Evolutionary conservation across 352 stramenopile species (phyloP).

Genomic region (Pseudoperonospora humuli): DNA sequence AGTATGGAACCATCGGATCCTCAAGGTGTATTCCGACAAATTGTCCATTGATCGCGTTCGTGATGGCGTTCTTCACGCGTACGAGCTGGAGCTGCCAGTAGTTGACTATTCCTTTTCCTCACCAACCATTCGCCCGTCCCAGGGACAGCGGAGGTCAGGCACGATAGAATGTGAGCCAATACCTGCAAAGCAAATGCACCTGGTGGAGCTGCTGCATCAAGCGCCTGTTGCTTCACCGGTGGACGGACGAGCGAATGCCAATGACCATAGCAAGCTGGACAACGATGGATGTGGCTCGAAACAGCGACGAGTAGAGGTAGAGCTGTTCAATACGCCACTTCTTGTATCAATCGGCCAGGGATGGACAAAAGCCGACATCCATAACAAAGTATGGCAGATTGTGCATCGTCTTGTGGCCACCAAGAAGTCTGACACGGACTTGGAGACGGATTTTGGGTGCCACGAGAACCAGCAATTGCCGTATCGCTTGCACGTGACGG

Average conservation of each 20-base stretch:
- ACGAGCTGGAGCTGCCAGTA: constrained; percentile 78
- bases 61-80: constrained; percentile 70
- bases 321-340: constrained; percentile 71
- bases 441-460: constrained; percentile 25
- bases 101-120: constrained; percentile 63
- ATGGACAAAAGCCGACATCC: constrained; percentile 61
- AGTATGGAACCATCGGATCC: constrained; percentile 61
- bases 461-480: constrained; percentile 31
- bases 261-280: constrained; percentile 25
- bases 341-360: constrained; percentile 55
- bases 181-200: constrained; percentile 39
- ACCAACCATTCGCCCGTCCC: constrained; percentile 36
- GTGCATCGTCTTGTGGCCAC: constrained; percentile 64
- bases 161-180: constrained; percentile 12
- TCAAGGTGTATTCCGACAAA: constrained; percentile 38
- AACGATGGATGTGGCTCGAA: constrained; percentile 37
- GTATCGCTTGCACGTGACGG: constrained; percentile 64
- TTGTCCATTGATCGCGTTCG: constrained; percentile 40
- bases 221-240: constrained; percentile 50
- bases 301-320: constrained; percentile 60
- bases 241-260: constrained; percentile 24
- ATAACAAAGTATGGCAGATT: constrained; percentile 73
- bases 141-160: constrained; percentile 14
- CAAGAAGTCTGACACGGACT: constrained; percentile 15
- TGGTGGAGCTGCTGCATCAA: constrained; percentile 70